phyloP scores from a whole-genome alignment of 345 rosid genomes.

The Mangifera indica region DNA sequence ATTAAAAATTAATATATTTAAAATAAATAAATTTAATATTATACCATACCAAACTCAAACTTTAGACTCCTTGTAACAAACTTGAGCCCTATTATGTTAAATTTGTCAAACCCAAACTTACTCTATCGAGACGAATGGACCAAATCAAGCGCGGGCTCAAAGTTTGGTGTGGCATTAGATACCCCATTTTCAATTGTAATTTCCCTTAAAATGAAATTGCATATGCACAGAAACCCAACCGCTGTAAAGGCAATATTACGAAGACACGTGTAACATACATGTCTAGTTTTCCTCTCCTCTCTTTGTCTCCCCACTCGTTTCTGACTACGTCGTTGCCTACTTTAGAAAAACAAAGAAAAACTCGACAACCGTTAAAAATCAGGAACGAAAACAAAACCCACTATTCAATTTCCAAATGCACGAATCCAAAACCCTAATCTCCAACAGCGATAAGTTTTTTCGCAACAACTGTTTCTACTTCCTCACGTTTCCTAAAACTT shows the following conservation, averaged over 20 bases:
- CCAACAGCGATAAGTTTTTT: background rate
- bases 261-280: conserved; percentile 19
- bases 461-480: background rate
- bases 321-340: conserved; percentile 22
- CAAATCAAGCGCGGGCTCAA: no score
- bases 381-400: background rate
- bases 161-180: no score
- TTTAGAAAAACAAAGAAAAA: background rate
- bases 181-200: no score
- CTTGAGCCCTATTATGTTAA: no score
- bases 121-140: no score
- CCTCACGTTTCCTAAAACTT: background rate
- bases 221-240: background rate
- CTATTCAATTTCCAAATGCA: background rate
- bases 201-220: no score
- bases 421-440: conserved; percentile 24
- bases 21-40: no score
- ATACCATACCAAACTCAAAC: no score
- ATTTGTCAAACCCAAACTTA: no score
- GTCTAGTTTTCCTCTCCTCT: background rate
- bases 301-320: background rate
- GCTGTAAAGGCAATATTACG: background rate
- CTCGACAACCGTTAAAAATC: conserved; percentile 9
- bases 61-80: no score
- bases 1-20: no score